These are phyloP conservation scores for Trametes cingulata DNA, from an alignment of 768 basidiomycete genomes.

Conservation along the genomic window DNA sequence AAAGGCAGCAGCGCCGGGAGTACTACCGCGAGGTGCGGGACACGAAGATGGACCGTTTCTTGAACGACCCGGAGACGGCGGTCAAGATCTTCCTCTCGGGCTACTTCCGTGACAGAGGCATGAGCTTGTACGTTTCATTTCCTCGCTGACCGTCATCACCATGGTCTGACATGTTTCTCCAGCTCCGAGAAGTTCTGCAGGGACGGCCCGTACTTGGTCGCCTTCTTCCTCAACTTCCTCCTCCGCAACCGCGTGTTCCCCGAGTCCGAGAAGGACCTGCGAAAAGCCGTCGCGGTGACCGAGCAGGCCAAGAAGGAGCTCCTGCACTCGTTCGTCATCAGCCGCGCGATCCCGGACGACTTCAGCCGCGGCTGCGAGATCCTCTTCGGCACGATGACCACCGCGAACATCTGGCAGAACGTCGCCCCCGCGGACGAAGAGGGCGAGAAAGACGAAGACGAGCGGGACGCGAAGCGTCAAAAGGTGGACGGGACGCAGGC, in stretches of 20 bases:
- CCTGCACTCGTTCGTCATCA: conserved; percentile 47
- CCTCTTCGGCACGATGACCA: conserved; percentile 45
- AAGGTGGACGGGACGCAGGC: conserved; percentile 18
- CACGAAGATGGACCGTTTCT: conserved; percentile 46
- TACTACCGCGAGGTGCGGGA: conserved; percentile 28
- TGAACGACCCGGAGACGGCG: conserved; percentile 59
- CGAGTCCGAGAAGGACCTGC: conserved; percentile 52
- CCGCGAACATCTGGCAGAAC: conserved; percentile 6
- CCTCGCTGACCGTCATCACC: background rate
- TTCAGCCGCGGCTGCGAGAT: conserved; percentile 51
- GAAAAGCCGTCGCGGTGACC: conserved; percentile 45
- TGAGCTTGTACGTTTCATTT: conserved; percentile 56
- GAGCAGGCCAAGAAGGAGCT: conserved; percentile 50
- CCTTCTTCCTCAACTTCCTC: conserved; percentile 64
- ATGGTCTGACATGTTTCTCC: too few species aligned
- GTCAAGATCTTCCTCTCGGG: conserved; percentile 72
- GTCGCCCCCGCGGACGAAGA: conserved; percentile 5
- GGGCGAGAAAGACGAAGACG: conserved; percentile 31
- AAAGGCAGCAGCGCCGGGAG: conserved; percentile 21
- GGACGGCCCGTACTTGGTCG: conserved; percentile 53
- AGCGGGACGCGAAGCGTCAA: conserved; percentile 28
- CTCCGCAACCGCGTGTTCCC: conserved; percentile 54
- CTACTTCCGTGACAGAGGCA: conserved; percentile 64
- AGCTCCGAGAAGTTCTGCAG: conserved; percentile 50
- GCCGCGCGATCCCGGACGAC: conserved; percentile 47